Conservation (phyloP, 2,329 filamentous ascomycete genomes). For the Biscogniauxia mediterranea region DNA sequence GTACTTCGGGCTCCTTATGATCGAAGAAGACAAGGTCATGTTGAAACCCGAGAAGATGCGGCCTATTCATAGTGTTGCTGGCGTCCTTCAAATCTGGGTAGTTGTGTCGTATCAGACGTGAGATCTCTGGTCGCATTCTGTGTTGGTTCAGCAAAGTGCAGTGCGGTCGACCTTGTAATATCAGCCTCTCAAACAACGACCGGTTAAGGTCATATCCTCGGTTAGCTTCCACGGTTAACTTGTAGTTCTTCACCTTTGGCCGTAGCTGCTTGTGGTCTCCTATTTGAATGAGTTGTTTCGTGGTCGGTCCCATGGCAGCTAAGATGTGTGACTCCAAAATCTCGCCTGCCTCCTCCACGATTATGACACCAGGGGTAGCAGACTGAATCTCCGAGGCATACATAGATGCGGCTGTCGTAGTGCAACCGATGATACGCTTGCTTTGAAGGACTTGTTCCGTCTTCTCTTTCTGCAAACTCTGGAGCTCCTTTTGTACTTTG, state of each 20-base stretch:
- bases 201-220: conserved; percentile 65
- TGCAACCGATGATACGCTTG: conserved; percentile 66
- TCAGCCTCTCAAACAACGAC: conserved; percentile 68
- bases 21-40: conserved; percentile 65
- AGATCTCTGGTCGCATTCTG: conserved; percentile 68
- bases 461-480: conserved; percentile 42
- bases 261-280: conserved; percentile 73
- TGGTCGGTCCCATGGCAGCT: conserved; percentile 52
- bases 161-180: conserved; percentile 53
- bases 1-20: conserved; percentile 55
- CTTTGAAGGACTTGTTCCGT: conserved; percentile 44
- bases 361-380: conserved; percentile 55
- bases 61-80: conserved; percentile 42
- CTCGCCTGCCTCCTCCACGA: conserved; percentile 73
- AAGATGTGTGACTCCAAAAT: conserved; percentile 68
- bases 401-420: conserved; percentile 68
- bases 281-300: conserved; percentile 66
- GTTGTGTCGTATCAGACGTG: conserved; percentile 52
- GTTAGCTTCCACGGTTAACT: conserved; percentile 60
- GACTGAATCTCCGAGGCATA: conserved; percentile 53
- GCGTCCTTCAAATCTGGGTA: conserved; percentile 63
- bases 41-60: conserved; percentile 53
- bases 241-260: conserved; percentile 63
- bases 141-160: conserved; percentile 60
- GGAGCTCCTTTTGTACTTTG: conserved; percentile 38